phyloP scores from a whole-genome alignment of 2,329 filamentous ascomycete species.

The Ophiostoma novo-ulmi region DNA sequence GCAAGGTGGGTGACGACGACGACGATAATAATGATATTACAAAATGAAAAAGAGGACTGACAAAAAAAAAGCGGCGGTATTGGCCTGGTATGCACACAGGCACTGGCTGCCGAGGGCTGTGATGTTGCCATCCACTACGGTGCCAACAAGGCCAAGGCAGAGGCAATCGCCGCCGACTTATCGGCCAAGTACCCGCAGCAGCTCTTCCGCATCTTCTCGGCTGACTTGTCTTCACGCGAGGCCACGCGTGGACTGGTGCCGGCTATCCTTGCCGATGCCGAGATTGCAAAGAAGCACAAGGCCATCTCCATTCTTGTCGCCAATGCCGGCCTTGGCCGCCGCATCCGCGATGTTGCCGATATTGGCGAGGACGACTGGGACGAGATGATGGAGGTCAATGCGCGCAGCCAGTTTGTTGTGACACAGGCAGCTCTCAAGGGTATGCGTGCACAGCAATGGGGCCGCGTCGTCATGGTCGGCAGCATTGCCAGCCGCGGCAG shows the following conservation, averaged over 20 bases:
- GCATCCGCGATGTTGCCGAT: constrained; percentile 52
- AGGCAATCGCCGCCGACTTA: constrained; percentile 32
- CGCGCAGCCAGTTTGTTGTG: constrained; percentile 58
- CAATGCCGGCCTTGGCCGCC: constrained; percentile 62
- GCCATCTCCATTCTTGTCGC: constrained; percentile 57
- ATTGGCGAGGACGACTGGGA: constrained; percentile 62
- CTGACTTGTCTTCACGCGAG: constrained; percentile 53
- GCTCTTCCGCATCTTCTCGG: constrained; percentile 40
- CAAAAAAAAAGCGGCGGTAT: constrained; percentile 27
- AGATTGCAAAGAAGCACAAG: constrained; percentile 43
- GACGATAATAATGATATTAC: background rate
- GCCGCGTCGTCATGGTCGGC: constrained; percentile 36
- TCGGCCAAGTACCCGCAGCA: constrained; percentile 22
- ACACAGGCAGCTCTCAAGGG: constrained; percentile 55
- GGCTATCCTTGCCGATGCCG: constrained; percentile 31
- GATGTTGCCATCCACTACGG: constrained; percentile 36
- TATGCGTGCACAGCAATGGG: constrained; percentile 58
- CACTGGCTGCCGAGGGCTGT: constrained; percentile 35
- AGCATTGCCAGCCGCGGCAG: constrained; percentile 21
- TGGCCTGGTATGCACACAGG: constrained; percentile 34
- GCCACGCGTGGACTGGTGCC: constrained; percentile 33
- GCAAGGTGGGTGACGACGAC: constrained; percentile 26
- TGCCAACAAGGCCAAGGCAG: constrained; percentile 31
- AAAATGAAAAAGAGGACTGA: background rate
- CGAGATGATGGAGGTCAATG: constrained; percentile 56